phyloP scores from a whole-genome alignment of 2,329 filamentous ascomycete genomes.

The Penicillium paneum region DNA sequence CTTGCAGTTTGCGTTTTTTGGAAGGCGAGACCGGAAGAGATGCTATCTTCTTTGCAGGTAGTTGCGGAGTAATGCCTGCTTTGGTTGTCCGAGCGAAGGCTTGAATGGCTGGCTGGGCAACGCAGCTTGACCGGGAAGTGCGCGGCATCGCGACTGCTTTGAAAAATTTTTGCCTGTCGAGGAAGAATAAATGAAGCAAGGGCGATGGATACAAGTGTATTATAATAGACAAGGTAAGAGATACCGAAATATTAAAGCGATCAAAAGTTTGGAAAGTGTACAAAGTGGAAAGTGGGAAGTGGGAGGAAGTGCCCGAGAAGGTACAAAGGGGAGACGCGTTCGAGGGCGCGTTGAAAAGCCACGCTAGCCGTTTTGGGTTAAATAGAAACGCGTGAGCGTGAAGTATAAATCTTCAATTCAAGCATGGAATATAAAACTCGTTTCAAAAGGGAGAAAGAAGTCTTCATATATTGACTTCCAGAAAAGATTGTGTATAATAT shows the following conservation, averaged over 20 bases:
- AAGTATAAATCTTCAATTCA: not conserved
- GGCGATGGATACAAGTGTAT: constrained; percentile 12
- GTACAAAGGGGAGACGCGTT: constrained; percentile 17
- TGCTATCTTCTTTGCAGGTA: constrained; percentile 33
- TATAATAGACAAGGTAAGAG: constrained; percentile 21
- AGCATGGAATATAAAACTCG: not conserved
- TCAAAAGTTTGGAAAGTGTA: constrained; percentile 6
- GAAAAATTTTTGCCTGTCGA: constrained; percentile 15
- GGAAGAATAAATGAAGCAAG: constrained; percentile 7
- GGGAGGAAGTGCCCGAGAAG: constrained; percentile 7
- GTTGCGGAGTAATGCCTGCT: constrained; percentile 31
- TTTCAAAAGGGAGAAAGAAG: not conserved
- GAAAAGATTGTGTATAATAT: not conserved
- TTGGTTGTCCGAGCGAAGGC: constrained; percentile 47
- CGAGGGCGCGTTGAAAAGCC: constrained; percentile 8
- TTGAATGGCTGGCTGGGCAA: constrained; percentile 42
- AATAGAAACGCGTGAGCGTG: constrained; percentile 10
- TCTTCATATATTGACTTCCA: not conserved
- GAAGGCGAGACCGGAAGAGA: constrained; percentile 35
- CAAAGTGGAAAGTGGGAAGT: constrained; percentile 1
- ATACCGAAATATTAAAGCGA: constrained; percentile 16
- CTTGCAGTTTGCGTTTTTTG: constrained; percentile 41
- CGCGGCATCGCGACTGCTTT: constrained; percentile 30
- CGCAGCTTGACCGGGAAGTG: constrained; percentile 28
- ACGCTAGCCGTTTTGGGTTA: constrained; percentile 16